Evolutionary conservation across 495 filamentous ascomycete species (phyloP).

Genomic region (Aspergillus biplanus): DNA sequence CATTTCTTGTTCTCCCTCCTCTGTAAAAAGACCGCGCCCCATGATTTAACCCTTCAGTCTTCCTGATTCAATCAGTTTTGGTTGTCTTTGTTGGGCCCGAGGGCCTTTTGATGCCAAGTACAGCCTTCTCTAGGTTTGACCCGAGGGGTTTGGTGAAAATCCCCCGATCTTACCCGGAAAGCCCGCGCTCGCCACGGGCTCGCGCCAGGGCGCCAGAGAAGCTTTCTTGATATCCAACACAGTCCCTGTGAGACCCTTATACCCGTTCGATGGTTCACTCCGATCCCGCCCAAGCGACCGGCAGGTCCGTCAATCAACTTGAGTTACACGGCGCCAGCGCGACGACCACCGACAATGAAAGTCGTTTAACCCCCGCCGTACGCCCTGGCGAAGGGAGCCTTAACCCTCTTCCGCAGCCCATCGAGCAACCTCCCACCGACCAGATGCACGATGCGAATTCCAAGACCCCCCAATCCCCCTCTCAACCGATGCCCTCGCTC

Average conservation of each 20-base stretch:
- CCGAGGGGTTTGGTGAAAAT: conserved; percentile 14
- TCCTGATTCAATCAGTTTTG: not conserved
- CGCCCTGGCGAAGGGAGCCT: conserved; percentile 20
- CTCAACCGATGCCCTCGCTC: conserved; percentile 37
- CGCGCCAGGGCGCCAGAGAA: conserved; percentile 2
- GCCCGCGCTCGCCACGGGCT: conserved; percentile 2
- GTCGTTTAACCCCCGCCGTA: conserved; percentile 17
- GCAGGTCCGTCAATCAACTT: conserved; percentile 25
- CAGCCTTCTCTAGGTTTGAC: conserved; percentile 22
- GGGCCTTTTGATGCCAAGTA: conserved; percentile 16
- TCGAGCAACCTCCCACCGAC: conserved; percentile 7
- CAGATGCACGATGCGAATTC: conserved; percentile 20
- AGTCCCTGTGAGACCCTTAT: conserved; percentile 5
- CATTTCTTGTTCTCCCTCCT: conserved; percentile 3
- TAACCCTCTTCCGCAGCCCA: conserved; percentile 15
- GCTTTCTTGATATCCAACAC: conserved; percentile 3
- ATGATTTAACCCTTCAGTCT: conserved; percentile 5
- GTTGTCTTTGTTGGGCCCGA: conserved; percentile 1
- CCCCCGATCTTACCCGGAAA: conserved; percentile 27
- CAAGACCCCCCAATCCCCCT: conserved; percentile 9
- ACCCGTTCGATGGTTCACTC: conserved; percentile 33
- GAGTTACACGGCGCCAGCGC: conserved; percentile 28
- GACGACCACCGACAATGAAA: conserved; percentile 28
- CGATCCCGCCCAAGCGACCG: conserved; percentile 31
- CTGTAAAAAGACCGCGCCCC: not conserved